A percentile compares a stretch with the other conserved stretches of the same genome.
Evolutionary conservation across 352 stramenopile species (phyloP).

Genomic region (Pythium brassicae): DNA sequence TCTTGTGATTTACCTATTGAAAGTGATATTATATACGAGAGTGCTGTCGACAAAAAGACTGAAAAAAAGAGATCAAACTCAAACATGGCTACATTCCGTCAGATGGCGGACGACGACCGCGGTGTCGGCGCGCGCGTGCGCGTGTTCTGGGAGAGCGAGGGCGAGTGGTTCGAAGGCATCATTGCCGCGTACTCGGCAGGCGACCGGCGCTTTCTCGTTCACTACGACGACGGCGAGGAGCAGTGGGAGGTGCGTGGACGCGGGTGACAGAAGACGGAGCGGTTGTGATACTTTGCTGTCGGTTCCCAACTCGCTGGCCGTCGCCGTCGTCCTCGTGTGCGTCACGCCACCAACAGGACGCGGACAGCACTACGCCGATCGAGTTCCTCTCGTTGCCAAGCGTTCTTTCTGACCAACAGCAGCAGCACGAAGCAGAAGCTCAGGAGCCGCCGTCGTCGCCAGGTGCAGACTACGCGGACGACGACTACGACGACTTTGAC

Average conservation of each 20-base stretch:
- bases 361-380: conserved; percentile 12
- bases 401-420: neutral
- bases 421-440: neutral
- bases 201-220: conserved; percentile 45
- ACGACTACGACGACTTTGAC: conserved; percentile 9
- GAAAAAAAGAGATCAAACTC: no score
- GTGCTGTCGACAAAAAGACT: no score
- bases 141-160: conserved; percentile 67
- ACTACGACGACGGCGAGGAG: conserved; percentile 73
- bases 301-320: neutral
- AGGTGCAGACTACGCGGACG: neutral
- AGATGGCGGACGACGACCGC: neutral
- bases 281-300: no score
- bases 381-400: conserved; percentile 14
- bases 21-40: no score
- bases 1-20: no score
- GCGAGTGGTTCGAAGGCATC: conserved; percentile 63
- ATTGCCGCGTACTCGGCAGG: conserved; percentile 25
- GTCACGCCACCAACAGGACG: neutral
- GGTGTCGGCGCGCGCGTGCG: conserved; percentile 43
- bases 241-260: conserved; percentile 51
- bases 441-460: conserved; percentile 12
- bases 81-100: neutral
- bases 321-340: neutral
- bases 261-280: no score